phyloP scores from a whole-genome alignment of 495 filamentous ascomycete genomes.

The Physcia stellaris region DNA sequence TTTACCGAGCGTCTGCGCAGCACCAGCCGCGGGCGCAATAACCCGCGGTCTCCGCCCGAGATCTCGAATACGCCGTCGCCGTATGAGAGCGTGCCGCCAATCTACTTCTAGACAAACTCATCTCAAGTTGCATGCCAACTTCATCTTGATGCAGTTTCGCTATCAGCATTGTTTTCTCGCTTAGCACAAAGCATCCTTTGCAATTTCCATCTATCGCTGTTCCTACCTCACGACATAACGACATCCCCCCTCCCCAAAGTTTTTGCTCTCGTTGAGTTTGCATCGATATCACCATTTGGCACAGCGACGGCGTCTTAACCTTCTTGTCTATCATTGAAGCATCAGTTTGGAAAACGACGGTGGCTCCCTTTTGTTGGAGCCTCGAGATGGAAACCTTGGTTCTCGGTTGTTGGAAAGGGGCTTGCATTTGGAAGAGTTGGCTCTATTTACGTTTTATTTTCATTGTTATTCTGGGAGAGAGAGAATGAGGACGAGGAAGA shows the following conservation, averaged over 20 bases:
- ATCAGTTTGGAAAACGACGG: neutral
- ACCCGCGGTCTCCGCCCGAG: slow-evolving; percentile 13
- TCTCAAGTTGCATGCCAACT: neutral
- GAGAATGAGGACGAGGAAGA: neutral
- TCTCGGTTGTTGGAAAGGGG: too few relatives aligned
- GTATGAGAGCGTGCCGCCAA: slow-evolving; percentile 43
- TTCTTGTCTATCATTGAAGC: slow-evolving; percentile 4
- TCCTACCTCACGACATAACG: neutral
- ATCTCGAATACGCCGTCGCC: slow-evolving; percentile 30
- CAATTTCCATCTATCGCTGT: neutral
- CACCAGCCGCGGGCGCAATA: slow-evolving; percentile 42
- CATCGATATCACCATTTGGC: neutral
- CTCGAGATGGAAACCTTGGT: too few relatives aligned
- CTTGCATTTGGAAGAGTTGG: too few relatives aligned
- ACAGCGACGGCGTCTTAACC: slow-evolving; percentile 1
- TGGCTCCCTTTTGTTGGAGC: too few relatives aligned
- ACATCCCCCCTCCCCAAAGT: neutral
- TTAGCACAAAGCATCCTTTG: neutral
- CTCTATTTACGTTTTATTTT: neutral
- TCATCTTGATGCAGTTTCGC: neutral
- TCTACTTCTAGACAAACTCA: slow-evolving; percentile 15
- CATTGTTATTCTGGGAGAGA: neutral
- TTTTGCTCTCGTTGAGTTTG: neutral
- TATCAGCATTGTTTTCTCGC: neutral
- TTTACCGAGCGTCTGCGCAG: slow-evolving; percentile 56